phyloP scores from a whole-genome alignment of 257 asterid genomes.

The Nicotiana attenuata region DNA sequence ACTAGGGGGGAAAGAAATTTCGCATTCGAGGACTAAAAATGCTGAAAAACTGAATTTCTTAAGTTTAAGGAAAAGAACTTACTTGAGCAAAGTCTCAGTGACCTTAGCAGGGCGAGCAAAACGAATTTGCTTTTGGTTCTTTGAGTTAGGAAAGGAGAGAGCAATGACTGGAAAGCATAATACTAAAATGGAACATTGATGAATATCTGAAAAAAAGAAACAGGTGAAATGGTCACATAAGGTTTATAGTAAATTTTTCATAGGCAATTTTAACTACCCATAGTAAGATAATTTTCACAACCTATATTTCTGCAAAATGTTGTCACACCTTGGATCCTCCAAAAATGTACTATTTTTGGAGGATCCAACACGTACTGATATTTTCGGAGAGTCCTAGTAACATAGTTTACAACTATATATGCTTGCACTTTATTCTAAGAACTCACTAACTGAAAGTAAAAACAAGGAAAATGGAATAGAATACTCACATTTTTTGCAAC shows the following conservation, averaged over 20 bases:
- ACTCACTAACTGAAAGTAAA: neutral
- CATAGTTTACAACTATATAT: neutral
- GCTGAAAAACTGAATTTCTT: too few relatives aligned
- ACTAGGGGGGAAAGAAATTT: too few relatives aligned
- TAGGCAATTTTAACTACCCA: neutral
- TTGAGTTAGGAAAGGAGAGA: constrained; percentile 70
- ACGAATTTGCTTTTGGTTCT: constrained; percentile 78
- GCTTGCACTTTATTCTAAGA: neutral
- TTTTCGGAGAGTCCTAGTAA: too few relatives aligned
- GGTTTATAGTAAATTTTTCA: neutral
- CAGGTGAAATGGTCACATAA: neutral
- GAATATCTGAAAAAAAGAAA: constrained; percentile 47
- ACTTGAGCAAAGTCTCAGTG: constrained; percentile 78
- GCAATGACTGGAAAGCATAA: constrained; percentile 55
- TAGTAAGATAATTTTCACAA: neutral
- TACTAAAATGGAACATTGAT: constrained; percentile 86
- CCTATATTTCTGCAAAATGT: too few relatives aligned
- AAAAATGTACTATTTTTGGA: too few relatives aligned
- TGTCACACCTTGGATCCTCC: too few relatives aligned
- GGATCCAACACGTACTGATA: too few relatives aligned
- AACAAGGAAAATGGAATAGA: neutral
- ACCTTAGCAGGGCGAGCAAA: constrained; percentile 69
- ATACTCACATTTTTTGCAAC: constrained; percentile 65
- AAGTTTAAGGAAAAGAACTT: constrained; percentile 10
- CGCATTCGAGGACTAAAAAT: neutral